phyloP scores from a whole-genome alignment of 2,329 filamentous ascomycete species.

The Kalaharituber pfeilii region DNA sequence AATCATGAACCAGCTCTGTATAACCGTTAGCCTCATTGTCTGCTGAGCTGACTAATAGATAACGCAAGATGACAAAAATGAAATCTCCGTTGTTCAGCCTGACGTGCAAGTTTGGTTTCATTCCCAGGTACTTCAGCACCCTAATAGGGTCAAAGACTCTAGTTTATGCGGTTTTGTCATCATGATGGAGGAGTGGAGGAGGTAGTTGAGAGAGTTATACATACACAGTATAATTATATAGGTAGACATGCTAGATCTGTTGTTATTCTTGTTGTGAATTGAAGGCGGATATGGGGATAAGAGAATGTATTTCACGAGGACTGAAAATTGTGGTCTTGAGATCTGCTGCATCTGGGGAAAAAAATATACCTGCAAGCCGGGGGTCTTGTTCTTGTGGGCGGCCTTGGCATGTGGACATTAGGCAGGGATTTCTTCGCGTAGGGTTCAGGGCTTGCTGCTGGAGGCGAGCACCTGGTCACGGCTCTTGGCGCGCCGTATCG shows the following conservation, averaged over 20 bases:
- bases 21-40: not conserved
- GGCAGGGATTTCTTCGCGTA: not conserved
- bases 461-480: not conserved
- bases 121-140: constrained; percentile 33
- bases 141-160: constrained; percentile 78
- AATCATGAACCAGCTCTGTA: too few relatives aligned
- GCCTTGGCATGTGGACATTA: not conserved
- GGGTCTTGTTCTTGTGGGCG: too few relatives aligned
- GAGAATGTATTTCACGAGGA: too few relatives aligned
- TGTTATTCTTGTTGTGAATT: not conserved
- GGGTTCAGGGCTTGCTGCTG: not conserved
- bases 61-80: not conserved
- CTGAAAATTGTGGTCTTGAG: not conserved
- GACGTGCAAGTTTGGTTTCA: constrained; percentile 51
- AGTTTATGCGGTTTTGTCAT: constrained; percentile 87
- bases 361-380: too few relatives aligned
- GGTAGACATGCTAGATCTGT: not conserved
- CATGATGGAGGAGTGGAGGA: constrained; percentile 33
- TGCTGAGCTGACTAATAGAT: not conserved
- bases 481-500: not conserved
- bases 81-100: constrained; percentile 20
- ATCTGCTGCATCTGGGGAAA: too few relatives aligned
- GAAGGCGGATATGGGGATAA: not conserved
- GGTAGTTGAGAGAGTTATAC: constrained; percentile 1
- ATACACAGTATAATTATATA: not conserved